These are phyloP conservation scores for Aphanomyces invadans DNA, from an alignment of 352 stramenopile species.

Conservation along the genomic window DNA sequence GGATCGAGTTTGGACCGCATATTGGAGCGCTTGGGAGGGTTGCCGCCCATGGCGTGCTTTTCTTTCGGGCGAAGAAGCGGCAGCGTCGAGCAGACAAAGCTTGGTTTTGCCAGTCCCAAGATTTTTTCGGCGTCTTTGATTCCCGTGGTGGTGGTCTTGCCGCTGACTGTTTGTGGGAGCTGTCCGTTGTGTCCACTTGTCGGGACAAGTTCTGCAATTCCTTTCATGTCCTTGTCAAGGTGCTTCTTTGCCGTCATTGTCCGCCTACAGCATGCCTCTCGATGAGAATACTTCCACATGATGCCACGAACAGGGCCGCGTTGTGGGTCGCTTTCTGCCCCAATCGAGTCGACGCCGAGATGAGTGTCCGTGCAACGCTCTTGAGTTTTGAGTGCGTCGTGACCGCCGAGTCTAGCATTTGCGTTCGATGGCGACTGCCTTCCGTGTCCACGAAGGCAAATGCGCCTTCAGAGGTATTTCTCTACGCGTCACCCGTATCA, in stretches of 20 bases:
- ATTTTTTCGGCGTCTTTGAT: neutral
- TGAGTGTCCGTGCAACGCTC: conserved; percentile 6
- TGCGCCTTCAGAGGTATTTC: conserved; percentile 47
- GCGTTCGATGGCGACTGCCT: conserved; percentile 36
- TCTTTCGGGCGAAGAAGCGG: conserved; percentile 48
- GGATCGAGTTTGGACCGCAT: conserved; percentile 55
- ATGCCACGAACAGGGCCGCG: neutral
- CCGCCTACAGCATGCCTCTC: neutral
- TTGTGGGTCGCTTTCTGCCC: neutral
- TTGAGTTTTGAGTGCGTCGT: conserved; percentile 28
- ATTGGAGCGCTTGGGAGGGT: conserved; percentile 54
- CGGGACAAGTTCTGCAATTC: neutral
- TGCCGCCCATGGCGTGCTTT: conserved; percentile 53
- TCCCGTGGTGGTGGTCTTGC: neutral
- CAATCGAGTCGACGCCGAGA: conserved; percentile 16
- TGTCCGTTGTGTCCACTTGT: neutral
- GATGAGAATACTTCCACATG: neutral
- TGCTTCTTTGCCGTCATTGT: neutral
- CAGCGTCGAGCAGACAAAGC: conserved; percentile 29
- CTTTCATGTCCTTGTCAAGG: neutral
- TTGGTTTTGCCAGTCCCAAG: neutral
- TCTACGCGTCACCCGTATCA: conserved; percentile 25
- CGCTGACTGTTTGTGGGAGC: neutral
- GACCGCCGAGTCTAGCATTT: conserved; percentile 46
- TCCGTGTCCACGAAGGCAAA: conserved; percentile 51